Base-by-base conservation (phyloP, 768 basidiomycete species). In the Hemileccinum rubropunctum region DNA sequence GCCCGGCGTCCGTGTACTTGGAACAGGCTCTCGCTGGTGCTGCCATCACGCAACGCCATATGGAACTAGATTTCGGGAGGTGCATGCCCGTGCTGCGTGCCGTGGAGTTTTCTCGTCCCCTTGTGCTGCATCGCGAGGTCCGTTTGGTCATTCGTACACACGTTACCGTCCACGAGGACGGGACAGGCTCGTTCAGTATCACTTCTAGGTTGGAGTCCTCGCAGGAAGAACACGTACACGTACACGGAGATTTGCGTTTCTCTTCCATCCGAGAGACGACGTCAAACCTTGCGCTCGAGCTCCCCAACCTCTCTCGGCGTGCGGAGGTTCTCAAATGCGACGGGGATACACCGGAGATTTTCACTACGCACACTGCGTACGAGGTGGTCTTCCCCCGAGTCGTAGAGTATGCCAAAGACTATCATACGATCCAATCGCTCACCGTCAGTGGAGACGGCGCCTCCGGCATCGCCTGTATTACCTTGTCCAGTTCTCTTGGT, bases 341-440 rank as follows among this genome's bases (percentile, higher is more conserved):
- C 30, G 62, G 57, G 23, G 56, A 45, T 15, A 48, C 40, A 1
- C 60, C 66, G 2, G 81, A 84, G 61, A 73, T 72, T 0, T 83
- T 85, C 62, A 76, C 74, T 3, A 73, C 76, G 17, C 78, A 76
- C 33, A 80, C 79, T 0, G 65, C 75, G 1, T 90, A 90, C 60
- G 78, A 86, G 36, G 72, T 82, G 33, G 77, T 88, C 43, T 88
- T 88, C 57, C 76, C 85, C 18, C 79, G 83, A 7, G 73, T 88
- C 40, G 86, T 90, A 21, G 73, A 77, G 14, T 90, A 89, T 56
- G 73, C 77, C 1, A 63, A 72, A 30, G 66, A 72, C 26, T 88
- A 83, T 61, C 84, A 76, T 21, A 76, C 80, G 13, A 77, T 89
- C 48, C 71, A 74, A 50, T 74, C 74, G 0, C 66, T 90, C 28